Evolutionary conservation across 805 yeast species (phyloP).

Genomic region (Kodamaea kaohsiungensis): DNA sequence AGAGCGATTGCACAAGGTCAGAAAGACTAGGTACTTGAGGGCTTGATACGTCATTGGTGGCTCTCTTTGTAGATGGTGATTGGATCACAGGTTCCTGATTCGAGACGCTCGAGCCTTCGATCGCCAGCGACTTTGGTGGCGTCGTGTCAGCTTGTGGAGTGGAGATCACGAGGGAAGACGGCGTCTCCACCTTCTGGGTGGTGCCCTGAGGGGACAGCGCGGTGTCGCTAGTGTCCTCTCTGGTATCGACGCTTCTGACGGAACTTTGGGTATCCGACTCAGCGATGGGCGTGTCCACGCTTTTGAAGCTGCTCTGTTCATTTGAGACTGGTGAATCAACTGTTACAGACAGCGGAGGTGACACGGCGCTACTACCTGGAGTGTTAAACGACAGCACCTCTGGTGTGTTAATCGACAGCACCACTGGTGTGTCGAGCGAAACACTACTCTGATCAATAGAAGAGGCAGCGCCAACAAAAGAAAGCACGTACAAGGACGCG

Average conservation of each 20-base stretch:
- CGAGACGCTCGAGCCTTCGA: background rate
- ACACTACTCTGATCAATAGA: too few relatives aligned
- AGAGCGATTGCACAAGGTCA: background rate
- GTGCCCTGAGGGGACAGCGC: background rate
- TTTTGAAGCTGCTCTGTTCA: background rate
- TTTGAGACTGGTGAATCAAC: background rate
- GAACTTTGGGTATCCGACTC: background rate
- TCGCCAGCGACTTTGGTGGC: background rate
- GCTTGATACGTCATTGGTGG: background rate
- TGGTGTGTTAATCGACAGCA: too few relatives aligned
- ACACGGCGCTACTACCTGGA: background rate
- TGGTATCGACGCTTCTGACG: background rate
- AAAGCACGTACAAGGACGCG: slow-evolving; percentile 7
- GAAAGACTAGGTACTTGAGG: background rate
- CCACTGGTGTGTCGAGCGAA: too few relatives aligned
- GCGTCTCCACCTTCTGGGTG: background rate
- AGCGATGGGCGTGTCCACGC: background rate
- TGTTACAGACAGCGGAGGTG: background rate
- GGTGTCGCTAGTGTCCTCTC: background rate
- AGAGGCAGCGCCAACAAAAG: slow-evolving; percentile 2
- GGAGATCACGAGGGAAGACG: background rate
- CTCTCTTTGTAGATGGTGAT: slow-evolving; percentile 1
- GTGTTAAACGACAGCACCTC: background rate
- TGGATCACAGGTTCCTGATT: background rate
- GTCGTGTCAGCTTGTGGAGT: background rate